Percentiles rank a stretch among this genome's conserved stretches.
Evolutionary conservation across 495 filamentous ascomycete genomes (phyloP).

Genomic region (Choiromyces venosus): DNA sequence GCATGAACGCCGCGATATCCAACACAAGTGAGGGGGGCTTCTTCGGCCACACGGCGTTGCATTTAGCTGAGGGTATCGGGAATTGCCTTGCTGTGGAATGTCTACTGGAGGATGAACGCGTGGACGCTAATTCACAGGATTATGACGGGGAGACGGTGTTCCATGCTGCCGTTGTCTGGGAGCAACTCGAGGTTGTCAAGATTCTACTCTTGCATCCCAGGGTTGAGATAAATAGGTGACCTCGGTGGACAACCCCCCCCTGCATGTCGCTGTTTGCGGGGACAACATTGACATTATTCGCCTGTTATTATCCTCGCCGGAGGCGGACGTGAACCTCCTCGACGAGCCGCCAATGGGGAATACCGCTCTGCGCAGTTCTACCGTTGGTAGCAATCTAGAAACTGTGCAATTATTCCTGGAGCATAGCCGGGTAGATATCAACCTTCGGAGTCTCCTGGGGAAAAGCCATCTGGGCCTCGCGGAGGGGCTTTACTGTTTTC

Average conservation of each 20-base stretch:
- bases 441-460: background rate
- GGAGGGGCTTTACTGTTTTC: too few relatives aligned
- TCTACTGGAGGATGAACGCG: too few relatives aligned
- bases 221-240: too few relatives aligned
- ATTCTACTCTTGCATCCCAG: background rate
- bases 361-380: background rate
- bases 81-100: too few relatives aligned
- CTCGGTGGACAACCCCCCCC: background rate
- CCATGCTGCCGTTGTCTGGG: background rate
- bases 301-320: too few relatives aligned
- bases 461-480: conserved; percentile 24
- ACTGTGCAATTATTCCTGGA: background rate
- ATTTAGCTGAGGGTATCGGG: conserved; percentile 8
- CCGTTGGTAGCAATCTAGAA: background rate
- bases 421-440: background rate
- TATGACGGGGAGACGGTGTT: too few relatives aligned
- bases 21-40: background rate
- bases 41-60: background rate
- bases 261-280: background rate
- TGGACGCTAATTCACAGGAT: too few relatives aligned
- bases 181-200: too few relatives aligned
- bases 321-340: too few relatives aligned
- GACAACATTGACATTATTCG: too few relatives aligned
- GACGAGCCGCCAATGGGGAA: too few relatives aligned
- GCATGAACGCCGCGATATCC: too few relatives aligned